Evolutionary conservation across 1,284 basidiomycete genomes (phyloP).

Genomic region (Irpex rosettiformis): DNA sequence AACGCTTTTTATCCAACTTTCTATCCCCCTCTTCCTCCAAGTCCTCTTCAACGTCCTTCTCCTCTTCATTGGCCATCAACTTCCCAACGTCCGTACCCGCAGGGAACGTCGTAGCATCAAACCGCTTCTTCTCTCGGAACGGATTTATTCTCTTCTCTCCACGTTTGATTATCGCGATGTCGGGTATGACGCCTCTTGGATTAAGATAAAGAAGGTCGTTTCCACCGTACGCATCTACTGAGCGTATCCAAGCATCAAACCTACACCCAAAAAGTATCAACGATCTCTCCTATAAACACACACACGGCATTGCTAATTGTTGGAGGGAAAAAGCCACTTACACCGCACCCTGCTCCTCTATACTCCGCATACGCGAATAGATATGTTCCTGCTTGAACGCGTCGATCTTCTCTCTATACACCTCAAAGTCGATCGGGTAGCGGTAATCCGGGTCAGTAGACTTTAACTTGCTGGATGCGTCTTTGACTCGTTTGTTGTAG

Average conservation of each 20-base stretch:
- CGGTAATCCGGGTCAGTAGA: constrained; percentile 54
- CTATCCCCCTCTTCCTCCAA: constrained; percentile 64
- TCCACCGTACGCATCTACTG: constrained; percentile 67
- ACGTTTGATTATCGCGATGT: constrained; percentile 59
- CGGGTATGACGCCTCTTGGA: constrained; percentile 66
- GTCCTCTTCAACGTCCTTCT: constrained; percentile 47
- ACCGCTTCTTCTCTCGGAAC: constrained; percentile 63
- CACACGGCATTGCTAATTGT: too few relatives aligned
- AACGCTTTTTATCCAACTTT: constrained; percentile 46
- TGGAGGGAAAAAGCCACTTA: constrained; percentile 40
- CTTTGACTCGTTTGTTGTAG: constrained; percentile 68
- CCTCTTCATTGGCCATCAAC: constrained; percentile 33
- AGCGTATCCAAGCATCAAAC: constrained; percentile 74
- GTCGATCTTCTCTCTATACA: constrained; percentile 61
- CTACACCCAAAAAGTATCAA: background rate
- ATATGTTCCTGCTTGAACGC: constrained; percentile 83
- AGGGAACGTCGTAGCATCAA: constrained; percentile 58
- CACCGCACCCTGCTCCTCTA: constrained; percentile 81
- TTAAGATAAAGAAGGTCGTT: constrained; percentile 71
- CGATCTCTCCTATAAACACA: background rate
- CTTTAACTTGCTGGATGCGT: constrained; percentile 56
- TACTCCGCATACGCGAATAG: constrained; percentile 78
- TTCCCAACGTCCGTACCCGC: constrained; percentile 19
- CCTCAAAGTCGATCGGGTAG: constrained; percentile 68
- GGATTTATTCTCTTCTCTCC: constrained; percentile 56